Evolutionary conservation across 2,329 filamentous ascomycete species (phyloP).

Genomic region (Coniochaeta ligniaria): DNA sequence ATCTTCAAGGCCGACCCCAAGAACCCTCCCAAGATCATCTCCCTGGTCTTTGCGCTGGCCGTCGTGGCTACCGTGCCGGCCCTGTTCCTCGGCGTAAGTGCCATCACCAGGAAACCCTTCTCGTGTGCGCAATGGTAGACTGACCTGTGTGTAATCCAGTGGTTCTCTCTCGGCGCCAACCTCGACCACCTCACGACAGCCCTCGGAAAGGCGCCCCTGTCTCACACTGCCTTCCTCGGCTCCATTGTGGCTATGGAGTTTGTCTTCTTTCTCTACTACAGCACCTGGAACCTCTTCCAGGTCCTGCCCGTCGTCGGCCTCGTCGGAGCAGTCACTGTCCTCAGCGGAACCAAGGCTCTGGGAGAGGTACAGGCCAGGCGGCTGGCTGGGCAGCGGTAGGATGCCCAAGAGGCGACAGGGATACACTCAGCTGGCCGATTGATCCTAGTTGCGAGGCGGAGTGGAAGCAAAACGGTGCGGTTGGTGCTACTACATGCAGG

Average conservation of each 20-base stretch:
- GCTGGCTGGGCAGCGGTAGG: constrained; percentile 61
- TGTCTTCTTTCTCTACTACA: constrained; percentile 93
- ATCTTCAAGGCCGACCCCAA: constrained; percentile 75
- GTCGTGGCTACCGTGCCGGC: constrained; percentile 68
- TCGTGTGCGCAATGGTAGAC: background rate
- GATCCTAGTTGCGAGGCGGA: background rate
- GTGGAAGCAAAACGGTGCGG: background rate
- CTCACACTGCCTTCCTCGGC: constrained; percentile 78
- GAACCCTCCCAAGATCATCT: constrained; percentile 75
- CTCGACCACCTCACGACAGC: constrained; percentile 70
- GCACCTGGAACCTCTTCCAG: constrained; percentile 86
- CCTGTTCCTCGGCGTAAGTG: constrained; percentile 61
- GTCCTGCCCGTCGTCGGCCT: constrained; percentile 65
- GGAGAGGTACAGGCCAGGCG: constrained; percentile 88
- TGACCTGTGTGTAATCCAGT: constrained; percentile 41
- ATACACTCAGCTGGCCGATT: background rate
- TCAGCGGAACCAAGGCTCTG: constrained; percentile 84
- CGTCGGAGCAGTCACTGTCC: constrained; percentile 64
- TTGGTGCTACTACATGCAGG: background rate
- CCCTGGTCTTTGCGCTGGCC: constrained; percentile 66
- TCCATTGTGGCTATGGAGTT: constrained; percentile 83
- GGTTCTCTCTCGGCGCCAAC: constrained; percentile 78
- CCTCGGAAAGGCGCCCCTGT: constrained; percentile 66
- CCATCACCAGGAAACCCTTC: background rate
- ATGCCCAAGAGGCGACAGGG: background rate